Evolutionary conservation across 345 rosid species (phyloP), one percentile per base, ranked within the genome.

Genomic region (Salix dunnii): DNA sequence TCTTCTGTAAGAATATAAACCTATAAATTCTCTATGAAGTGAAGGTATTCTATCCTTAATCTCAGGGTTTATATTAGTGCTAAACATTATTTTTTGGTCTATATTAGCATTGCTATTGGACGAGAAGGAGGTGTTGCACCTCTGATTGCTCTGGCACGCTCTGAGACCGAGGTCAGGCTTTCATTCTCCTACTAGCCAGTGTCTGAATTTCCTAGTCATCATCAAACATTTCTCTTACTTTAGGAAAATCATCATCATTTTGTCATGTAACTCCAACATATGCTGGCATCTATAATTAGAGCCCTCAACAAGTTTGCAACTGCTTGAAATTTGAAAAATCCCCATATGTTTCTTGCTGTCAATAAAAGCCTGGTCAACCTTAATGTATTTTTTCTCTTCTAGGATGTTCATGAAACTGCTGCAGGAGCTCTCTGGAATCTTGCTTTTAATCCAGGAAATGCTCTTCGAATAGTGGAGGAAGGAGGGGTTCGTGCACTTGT

Each of bases 361-460:
- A 65, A 12, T 35, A 16, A 76, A 78, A 51, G 23, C 31, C 12
- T 3, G 30, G 21, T 74, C 18, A 8, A 51, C 51, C 49, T n/a
- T 53, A 58, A 23, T 43, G 36, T 38, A 25, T 48, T 23, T 69
- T 33, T 11, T 23, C 67, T 73, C 60, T 20, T 69, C 67, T 83
- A 85, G 88, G 88, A 85, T 71, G 86, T 85, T 79, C 88, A 85
- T 76, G 88, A 85, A 81, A 85, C 88, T 30, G 88, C 88, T 7
- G 86, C 86, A n/a, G 88, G 88, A 46, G 88, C 88, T 68, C 84
- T 85, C 67, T 85, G 88, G 88, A 85, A 85, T 77, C 73, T 85
- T 46, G 86, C 88, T 46, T 85, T 81, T 53, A 79, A 81, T 71
- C 83, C 86, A 13, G 68, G 74, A 10, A 85, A 85, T 79, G 86